Base-by-base conservation (phyloP, 441 rosid genomes). In the Erodium texanum region DNA sequence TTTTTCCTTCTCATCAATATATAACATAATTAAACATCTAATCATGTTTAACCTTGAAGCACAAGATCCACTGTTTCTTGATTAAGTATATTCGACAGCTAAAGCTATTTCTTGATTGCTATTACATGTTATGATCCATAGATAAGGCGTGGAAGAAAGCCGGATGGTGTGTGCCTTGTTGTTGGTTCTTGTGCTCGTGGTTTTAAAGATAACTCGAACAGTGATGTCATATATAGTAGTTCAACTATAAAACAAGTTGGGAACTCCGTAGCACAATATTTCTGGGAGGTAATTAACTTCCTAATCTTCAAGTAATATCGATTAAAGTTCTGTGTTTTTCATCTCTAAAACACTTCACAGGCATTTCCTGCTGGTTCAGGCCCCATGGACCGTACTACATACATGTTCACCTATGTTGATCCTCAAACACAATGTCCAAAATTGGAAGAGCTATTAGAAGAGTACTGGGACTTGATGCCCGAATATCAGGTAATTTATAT, bases 341-440 rank as follows among this genome's bases (percentile, higher is more conserved):
- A 61, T 16, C 66, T 68, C 58, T 58, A 48, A 67, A 74, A 73
- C 54, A 61, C 54, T 71, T 75, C 45, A 56, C 83, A 93, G 99
- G 97, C 99, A 76, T 93, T 91, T 85, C 97, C 99, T 7, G 89
- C 97, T 69, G 96, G 99, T 38, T 91, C 99, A 67, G 96, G 93
- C 65, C 92, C 92, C 38, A 29, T 75, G 43, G 97, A 93, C 80
- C 93, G 96, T 32, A 93, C 99, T 23, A 87, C 92, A 22, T 93
- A 93, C 75, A 91, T 93, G 99, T 91, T 93, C 84, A 87, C 99
- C 45, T 91, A 93, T 71, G 84, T 93, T 68, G 82, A 82, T 79
- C 97, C 99, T 63, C 92, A 87, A 82, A 84, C 92, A 15, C 77
- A 80, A 67, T 86, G 89, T 24, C 99, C 97, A 4, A 79, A 82